Evolutionary conservation across 2,329 filamentous ascomycete species (phyloP).

Genomic region (Hymenoscyphus infarciens): DNA sequence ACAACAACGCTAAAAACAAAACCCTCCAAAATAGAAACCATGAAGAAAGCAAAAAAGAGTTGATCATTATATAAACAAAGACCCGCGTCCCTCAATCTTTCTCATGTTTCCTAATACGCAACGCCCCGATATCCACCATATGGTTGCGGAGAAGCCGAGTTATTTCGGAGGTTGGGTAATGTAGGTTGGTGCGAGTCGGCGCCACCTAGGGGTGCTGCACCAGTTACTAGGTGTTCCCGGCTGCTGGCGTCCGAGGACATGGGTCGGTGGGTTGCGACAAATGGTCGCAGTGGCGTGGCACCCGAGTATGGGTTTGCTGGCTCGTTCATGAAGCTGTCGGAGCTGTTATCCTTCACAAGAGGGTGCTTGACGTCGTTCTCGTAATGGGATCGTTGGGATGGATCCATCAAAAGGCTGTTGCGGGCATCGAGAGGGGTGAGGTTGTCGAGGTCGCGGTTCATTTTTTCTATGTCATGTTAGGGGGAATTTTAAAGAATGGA

Average conservation of each 20-base stretch:
- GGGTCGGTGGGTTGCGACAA: constrained; percentile 18
- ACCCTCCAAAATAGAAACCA: background rate
- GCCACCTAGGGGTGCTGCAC: constrained; percentile 30
- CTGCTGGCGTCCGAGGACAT: constrained; percentile 15
- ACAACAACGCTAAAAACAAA: background rate
- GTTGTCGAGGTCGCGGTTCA: constrained; percentile 71
- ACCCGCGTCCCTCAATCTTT: background rate
- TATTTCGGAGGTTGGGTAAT: constrained; percentile 19
- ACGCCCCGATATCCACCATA: constrained; percentile 29
- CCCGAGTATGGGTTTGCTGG: constrained; percentile 31
- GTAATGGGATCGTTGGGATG: constrained; percentile 22
- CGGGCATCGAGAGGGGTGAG: constrained; percentile 84
- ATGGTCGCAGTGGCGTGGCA: constrained; percentile 26
- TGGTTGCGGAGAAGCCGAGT: background rate
- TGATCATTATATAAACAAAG: constrained; percentile 14
- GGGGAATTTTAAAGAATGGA: constrained; percentile 15
- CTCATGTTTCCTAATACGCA: constrained; percentile 25
- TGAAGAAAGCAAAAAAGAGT: background rate
- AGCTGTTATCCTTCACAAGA: constrained; percentile 19
- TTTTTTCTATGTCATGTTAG: constrained; percentile 57
- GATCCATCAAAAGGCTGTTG: constrained; percentile 66
- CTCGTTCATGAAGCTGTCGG: constrained; percentile 31
- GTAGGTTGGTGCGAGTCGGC: constrained; percentile 22
- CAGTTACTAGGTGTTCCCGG: constrained; percentile 26
- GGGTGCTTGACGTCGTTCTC: constrained; percentile 25